Base-by-base conservation (phyloP, 2,329 filamentous ascomycete genomes). In the Aspergillus caelatus region DNA sequence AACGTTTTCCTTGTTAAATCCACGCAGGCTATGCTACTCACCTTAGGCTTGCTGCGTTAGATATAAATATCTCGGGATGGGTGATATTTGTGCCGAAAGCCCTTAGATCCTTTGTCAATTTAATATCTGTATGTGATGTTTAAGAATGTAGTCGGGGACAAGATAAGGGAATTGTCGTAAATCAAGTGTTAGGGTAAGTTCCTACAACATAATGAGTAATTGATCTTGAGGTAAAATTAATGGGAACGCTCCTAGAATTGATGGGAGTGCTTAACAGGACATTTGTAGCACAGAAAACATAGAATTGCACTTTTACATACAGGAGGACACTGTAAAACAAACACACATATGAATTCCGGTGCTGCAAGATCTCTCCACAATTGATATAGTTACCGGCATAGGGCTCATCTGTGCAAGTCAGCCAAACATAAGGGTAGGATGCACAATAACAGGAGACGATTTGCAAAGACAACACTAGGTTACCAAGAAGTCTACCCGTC, bases 71-170 rank as follows among this genome's bases (percentile, higher is more conserved):
- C 16, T 10, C 9, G 2, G 16, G 12, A 1, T n/a, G 16, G 16
- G 19, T 41, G 7, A 19, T n/a, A 1, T 10, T n/a, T 16, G 8
- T 7, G 6, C 16, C 16, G 3, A 2, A 41, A n/a, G 2, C 7
- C 16, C 3, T 41, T 8, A 0, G n/a, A n/a, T 9, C 3, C 7
- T n/a, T 41, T 41, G 5, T 19, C 39, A n/a, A 1, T 1, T 1
- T 8, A n/a, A 6, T 41, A n/a, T n/a, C 8, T n/a, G 39, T 41
- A 41, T 41, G 0, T 39, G 16, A 1, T 19, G 16, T 41, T 19
- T 19, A 41, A 19, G 36, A 41, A n/a, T 9, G 16, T 8, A 41
- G 7, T 4, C 39, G 1, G 16, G 7, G 7, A 5, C 16, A n/a
- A 19, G 8, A 10, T 41, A n/a, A 41, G 2, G 19, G 39, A 10